Base-by-base conservation (phyloP, 371 early-diverging fungal species). In the Dichotomocladium elegans region DNA sequence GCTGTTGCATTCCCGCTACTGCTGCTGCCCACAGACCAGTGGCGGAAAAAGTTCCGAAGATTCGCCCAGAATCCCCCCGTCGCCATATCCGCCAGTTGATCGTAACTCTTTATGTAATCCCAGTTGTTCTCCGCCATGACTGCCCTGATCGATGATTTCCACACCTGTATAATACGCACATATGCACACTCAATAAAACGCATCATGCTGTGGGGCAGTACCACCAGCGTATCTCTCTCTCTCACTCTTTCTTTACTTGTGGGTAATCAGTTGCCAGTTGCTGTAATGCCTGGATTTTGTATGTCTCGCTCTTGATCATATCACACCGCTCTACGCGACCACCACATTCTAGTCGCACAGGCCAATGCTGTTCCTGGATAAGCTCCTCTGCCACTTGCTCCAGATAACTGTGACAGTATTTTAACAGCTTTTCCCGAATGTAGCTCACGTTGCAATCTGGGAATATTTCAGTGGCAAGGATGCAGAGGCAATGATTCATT, bases 81-180 rank as follows among this genome's bases (percentile, higher is more conserved):
- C 1, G 69, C 67, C 55, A 75, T 61, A 2, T 66, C 69, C n/a
- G 53, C 52, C 4, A 83, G 47, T 22, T 68, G 70, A 19, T 65
- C 63, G 50, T 62, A 60, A 14, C 72, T 74, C 12, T 63, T 53
- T 8, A 70, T 3, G 52, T 74, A 83, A 48, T 80, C 78, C 70
- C 68, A 73, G 43, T 79, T 74, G 56, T 79, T 74, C 34, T 83
- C 83, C 11, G 81, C 80, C 40, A 83, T 46, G 9, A 81, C 75
- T 2, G 81, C 81, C 58, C 67, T 58, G 40, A 83, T 69, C 9
- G 81, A 72, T 3, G 81, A 79, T 51, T 68, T 77, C 72, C 79
- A 80, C 10, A 73, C 58, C 70, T 68, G 37, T n/a, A 63, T 27
- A 2, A 29, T 25, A 35, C 17, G n/a, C 34, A 46, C 14, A 17